Base-by-base conservation (phyloP, 108 stramenopile genomes). In the Skeletonema potamos region DNA sequence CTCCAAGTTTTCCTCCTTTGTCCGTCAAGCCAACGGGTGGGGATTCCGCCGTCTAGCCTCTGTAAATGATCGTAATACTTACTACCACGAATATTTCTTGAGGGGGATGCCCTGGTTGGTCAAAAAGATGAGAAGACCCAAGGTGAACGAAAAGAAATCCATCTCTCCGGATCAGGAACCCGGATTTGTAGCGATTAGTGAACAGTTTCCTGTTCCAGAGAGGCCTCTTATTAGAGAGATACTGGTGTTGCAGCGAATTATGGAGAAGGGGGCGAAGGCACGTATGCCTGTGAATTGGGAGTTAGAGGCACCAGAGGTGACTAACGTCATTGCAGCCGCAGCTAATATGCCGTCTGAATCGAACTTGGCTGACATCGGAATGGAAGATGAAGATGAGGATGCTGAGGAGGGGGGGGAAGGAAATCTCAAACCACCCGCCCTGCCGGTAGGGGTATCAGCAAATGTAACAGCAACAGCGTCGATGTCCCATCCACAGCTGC, bases 181-280 rank as follows among this genome's bases (percentile, higher is more conserved):
- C 32, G 81, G 85, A 33, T 74, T 89, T 34, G 85, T 84, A 63
- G 68, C 72, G 60, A 87, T 89, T 32, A 74, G 84, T 34, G 62
- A 77, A 22, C 51, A 66, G 46, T 57, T 82, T 64, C 87, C 89
- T n/a, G 70, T 88, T 0, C 87, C 86, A 6, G 82, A 83, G 58
- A 74, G 76, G 32, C 70, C 60, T 0, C 56, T 69, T 6, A 62
- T 60, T 1, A 62, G 77, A 9, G 87, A 88, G 46, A 84, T 87
- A 29, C 66, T 86, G 27, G 55, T 90, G 58, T 55, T 76, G 36
- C 74, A 78, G 11, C 79, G 74, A 64, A 90, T 85, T 12, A 82
- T 90, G 15, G 61, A 81, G 28, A 73, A 73, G 13, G 89, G 89
- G 33, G 86, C 89, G 11, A 86, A 86, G 68, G 89, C 89, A 8